These are phyloP conservation scores for Candida ponderosae DNA, from an alignment of 805 yeast genomes.

Conservation along the genomic window DNA sequence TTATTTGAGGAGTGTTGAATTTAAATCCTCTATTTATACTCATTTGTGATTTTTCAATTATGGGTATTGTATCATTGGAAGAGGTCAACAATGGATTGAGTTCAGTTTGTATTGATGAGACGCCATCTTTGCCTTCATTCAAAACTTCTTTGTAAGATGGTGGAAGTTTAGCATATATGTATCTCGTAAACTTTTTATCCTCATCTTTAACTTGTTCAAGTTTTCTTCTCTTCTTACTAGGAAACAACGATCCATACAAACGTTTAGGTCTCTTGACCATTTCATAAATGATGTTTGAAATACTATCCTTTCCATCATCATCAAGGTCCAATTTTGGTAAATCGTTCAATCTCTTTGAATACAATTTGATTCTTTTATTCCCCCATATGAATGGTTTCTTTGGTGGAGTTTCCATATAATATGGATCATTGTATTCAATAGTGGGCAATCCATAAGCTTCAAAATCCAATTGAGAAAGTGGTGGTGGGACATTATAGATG, in stretches of 20 bases:
- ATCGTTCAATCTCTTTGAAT: slow-evolving; percentile 26
- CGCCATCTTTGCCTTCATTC: slow-evolving; percentile 23
- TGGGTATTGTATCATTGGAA: slow-evolving; percentile 3
- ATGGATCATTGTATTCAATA: slow-evolving; percentile 55
- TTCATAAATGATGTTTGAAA: too few species aligned
- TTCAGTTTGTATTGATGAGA: too few species aligned
- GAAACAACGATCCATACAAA: too few species aligned
- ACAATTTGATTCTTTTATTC: slow-evolving; percentile 49
- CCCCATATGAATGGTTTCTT: slow-evolving; percentile 54
- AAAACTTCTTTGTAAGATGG: slow-evolving; percentile 37
- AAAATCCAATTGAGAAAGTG: slow-evolving; percentile 28
- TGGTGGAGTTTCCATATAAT: slow-evolving; percentile 42
- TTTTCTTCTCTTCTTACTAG: too few species aligned
- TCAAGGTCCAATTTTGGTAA: not conserved
- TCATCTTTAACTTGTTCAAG: not conserved
- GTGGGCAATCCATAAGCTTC: slow-evolving; percentile 40
- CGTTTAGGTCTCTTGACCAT: too few species aligned
- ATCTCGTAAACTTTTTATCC: slow-evolving; percentile 10
- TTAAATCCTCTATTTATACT: slow-evolving; percentile 36
- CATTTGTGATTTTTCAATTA: slow-evolving; percentile 39
- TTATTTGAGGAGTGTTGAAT: slow-evolving; percentile 25
- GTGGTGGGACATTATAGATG: slow-evolving; percentile 4
- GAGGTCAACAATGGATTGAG: too few species aligned
- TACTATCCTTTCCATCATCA: not conserved
- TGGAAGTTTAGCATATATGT: slow-evolving; percentile 42